phyloP scores from a whole-genome alignment of 306 rosid species.

The Citrullus mucosospermus region DNA sequence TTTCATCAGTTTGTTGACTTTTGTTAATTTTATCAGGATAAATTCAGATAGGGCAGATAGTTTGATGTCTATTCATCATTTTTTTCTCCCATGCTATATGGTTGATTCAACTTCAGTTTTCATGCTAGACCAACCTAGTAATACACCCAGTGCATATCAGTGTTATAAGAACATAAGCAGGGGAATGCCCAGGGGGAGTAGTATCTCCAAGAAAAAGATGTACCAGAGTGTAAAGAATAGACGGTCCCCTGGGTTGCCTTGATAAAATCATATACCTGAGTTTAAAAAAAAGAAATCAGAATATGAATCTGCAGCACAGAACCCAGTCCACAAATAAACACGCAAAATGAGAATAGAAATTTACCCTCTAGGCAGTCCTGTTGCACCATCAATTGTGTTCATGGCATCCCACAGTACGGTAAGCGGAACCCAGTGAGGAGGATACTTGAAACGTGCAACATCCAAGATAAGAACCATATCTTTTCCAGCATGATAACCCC shows the following conservation, averaged over 20 bases:
- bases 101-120: not conserved
- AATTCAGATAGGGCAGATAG: not conserved
- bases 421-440: conserved; percentile 96
- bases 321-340: not conserved
- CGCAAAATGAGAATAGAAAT: not conserved
- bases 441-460: conserved; percentile 91
- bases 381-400: conserved; percentile 53
- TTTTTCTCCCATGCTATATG: not conserved
- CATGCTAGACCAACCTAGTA: not conserved
- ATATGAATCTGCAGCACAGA: conserved; percentile 10
- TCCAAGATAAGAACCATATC: conserved; percentile 90
- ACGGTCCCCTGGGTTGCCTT: conserved; percentile 51
- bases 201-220: conserved; percentile 4
- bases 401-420: conserved; percentile 71
- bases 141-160: not conserved
- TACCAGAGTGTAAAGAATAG: conserved; percentile 87
- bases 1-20: not conserved
- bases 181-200: not conserved
- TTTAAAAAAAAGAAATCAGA: conserved; percentile 18
- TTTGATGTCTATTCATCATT: not conserved
- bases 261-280: conserved; percentile 82
- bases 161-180: not conserved
- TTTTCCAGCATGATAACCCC: conserved; percentile 72
- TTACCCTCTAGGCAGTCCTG: conserved; percentile 75
- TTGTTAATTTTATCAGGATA: not conserved